These are phyloP conservation scores for Aspergillus pseudoglaucus DNA, from an alignment of 2,329 filamentous ascomycete species.

Conservation along the genomic window DNA sequence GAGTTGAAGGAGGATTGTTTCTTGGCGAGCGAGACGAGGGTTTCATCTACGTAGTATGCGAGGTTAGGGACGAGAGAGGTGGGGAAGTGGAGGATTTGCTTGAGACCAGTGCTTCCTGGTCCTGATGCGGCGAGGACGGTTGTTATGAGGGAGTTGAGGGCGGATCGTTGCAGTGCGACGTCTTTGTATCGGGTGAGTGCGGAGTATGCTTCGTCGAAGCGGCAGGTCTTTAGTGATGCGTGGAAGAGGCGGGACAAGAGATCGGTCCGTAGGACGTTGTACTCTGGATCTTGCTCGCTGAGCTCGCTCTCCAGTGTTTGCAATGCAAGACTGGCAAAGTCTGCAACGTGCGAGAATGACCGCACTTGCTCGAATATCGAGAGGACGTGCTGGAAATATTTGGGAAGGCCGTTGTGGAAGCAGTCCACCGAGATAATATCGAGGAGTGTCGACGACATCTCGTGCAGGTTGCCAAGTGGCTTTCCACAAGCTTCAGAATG, in stretches of 20 bases:
- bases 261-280: slow-evolving; percentile 52
- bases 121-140: slow-evolving; percentile 35
- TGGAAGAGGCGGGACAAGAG: slow-evolving; percentile 80
- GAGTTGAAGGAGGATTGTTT: slow-evolving; percentile 57
- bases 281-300: slow-evolving; percentile 30
- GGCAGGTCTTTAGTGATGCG: slow-evolving; percentile 68
- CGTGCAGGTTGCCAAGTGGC: slow-evolving; percentile 38
- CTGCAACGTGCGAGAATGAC: slow-evolving; percentile 71
- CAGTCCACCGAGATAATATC: slow-evolving; percentile 64
- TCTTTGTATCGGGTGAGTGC: slow-evolving; percentile 69
- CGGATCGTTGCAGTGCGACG: slow-evolving; percentile 62
- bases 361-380: slow-evolving; percentile 72
- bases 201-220: slow-evolving; percentile 76
- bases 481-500: slow-evolving; percentile 35
- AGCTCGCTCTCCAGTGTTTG: slow-evolving; percentile 48
- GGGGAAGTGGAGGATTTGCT: slow-evolving; percentile 64
- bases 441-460: slow-evolving; percentile 57
- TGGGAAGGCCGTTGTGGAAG: slow-evolving; percentile 67
- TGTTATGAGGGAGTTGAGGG: slow-evolving; percentile 60
- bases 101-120: slow-evolving; percentile 40
- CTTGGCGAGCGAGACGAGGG: slow-evolving; percentile 65
- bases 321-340: slow-evolving; percentile 72
- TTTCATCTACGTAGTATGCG: slow-evolving; percentile 69
- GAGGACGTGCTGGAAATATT: slow-evolving; percentile 82
- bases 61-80: slow-evolving; percentile 60